Conservation (phyloP, 2,329 filamentous ascomycete species). For the Exophiala lecanii-corni region DNA sequence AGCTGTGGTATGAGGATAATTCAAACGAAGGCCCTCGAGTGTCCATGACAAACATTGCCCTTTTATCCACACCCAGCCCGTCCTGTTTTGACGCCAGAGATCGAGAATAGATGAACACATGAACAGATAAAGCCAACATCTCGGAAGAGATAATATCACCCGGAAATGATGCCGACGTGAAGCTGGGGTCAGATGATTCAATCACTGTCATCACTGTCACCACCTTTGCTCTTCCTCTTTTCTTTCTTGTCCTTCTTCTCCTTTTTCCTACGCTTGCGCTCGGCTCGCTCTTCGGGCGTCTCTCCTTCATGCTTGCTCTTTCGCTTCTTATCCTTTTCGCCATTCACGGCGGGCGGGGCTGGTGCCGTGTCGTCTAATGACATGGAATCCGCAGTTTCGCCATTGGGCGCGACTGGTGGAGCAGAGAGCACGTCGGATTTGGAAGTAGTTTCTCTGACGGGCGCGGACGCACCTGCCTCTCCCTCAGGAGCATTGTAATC, state of each 20-base stretch:
- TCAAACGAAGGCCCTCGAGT: too few species aligned
- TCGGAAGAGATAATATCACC: too few species aligned
- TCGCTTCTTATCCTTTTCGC: constrained; percentile 46
- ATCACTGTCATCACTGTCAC: constrained; percentile 23
- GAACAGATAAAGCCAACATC: too few species aligned
- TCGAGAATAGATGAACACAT: too few species aligned
- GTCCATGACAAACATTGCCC: too few species aligned
- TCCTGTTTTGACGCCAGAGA: too few species aligned
- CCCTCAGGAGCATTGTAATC: constrained; percentile 66
- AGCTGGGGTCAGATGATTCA: too few species aligned
- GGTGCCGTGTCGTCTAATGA: constrained; percentile 39
- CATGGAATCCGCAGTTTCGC: constrained; percentile 38
- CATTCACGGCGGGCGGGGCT: constrained; percentile 30
- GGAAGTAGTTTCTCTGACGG: constrained; percentile 41
- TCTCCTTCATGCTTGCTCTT: constrained; percentile 56
- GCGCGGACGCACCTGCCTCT: constrained; percentile 43
- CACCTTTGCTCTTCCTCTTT: constrained; percentile 20
- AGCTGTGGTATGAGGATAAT: too few species aligned
- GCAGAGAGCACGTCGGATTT: constrained; percentile 34
- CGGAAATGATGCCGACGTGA: too few species aligned
- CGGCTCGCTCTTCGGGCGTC: constrained; percentile 44
- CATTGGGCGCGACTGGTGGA: constrained; percentile 28
- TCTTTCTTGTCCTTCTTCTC: constrained; percentile 52
- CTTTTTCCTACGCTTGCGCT: constrained; percentile 50
- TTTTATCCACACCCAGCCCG: too few species aligned